Evolutionary conservation across 345 rosid species (phyloP).

Genomic region (Rhizophora apiculata): DNA sequence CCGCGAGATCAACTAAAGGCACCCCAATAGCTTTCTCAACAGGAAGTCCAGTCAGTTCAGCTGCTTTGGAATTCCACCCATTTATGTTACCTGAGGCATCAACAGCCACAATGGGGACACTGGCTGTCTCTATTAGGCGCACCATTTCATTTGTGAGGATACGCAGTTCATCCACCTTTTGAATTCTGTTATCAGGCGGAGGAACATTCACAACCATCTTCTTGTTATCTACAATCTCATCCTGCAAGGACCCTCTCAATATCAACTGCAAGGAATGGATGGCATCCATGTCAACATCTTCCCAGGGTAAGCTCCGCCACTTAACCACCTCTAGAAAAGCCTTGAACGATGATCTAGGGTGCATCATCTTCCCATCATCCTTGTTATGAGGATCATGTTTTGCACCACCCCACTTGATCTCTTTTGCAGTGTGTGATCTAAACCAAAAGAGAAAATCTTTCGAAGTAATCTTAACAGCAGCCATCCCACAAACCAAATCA

Average conservation of each 20-base stretch:
- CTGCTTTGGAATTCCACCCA: slow-evolving; percentile 80
- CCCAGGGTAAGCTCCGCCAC: slow-evolving; percentile 69
- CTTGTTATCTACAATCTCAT: slow-evolving; percentile 43
- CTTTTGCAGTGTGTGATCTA: slow-evolving; percentile 70
- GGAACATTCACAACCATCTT: slow-evolving; percentile 48
- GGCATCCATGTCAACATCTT: slow-evolving; percentile 86
- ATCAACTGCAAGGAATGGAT: slow-evolving; percentile 84
- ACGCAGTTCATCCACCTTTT: slow-evolving; percentile 54
- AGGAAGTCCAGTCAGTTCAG: slow-evolving; percentile 65
- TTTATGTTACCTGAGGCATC: slow-evolving; percentile 64
- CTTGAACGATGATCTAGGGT: slow-evolving; percentile 86
- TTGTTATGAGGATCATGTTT: slow-evolving; percentile 63
- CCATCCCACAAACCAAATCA: slow-evolving; percentile 72
- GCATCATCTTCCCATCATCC: slow-evolving; percentile 73
- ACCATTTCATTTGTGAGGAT: slow-evolving; percentile 73
- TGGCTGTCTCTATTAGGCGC: slow-evolving; percentile 82
- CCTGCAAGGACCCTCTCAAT: slow-evolving; percentile 62
- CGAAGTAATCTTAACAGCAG: slow-evolving; percentile 50
- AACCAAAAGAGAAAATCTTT: slow-evolving; percentile 86
- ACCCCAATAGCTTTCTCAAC: slow-evolving; percentile 74
- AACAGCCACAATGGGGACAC: slow-evolving; percentile 76
- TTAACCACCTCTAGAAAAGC: slow-evolving; percentile 78
- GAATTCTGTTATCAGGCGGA: slow-evolving; percentile 43
- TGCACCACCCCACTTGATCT: slow-evolving; percentile 91
- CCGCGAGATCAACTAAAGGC: slow-evolving; percentile 51